Evolutionary conservation across 495 filamentous ascomycete species (phyloP), one percentile per base, ranked within the genome.

Genomic region (Tuber aestivum): DNA sequence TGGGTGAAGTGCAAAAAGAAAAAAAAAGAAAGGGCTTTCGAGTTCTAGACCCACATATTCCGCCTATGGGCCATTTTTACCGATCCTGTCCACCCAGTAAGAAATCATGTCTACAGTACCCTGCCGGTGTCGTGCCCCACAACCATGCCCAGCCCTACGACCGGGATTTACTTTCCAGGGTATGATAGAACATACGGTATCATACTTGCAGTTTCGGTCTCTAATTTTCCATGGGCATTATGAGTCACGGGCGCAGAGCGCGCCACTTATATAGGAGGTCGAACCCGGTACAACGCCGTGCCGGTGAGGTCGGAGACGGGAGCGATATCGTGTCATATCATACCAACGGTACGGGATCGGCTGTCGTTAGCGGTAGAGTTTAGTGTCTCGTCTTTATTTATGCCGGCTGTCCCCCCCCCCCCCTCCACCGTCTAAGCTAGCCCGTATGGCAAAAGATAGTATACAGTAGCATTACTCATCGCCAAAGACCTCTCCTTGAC

Each of bases 401-500:
- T 65, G 27, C 56, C 56, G 56, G 32, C 27, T 35, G 35, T 65
- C 12, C 27, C 27, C 56, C n/a, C n/a, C n/a, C n/a, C n/a, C n/a
- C n/a, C n/a, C n/a, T n/a, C n/a, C 56, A 65, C 56, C 32, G 56
- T 65, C 27, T 65, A 65, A 65, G 56, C 32, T 35, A 35, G 0
- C 27, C 56, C 56, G 27, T 12, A 65, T 14, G 56, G 27, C 20
- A 32, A 35, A 65, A 65, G 27, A 35, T 65, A 35, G 32, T 65
- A 48, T 69, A 41, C 27, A 72, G 10, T 41, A 21, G 23, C 41
- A 61, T 70, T 76, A 82, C 71, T 82, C 77, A 50, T 82, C 77
- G 40, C 81, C 75, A 70, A 82, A 82, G 44, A 80, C 81, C 12
- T 68, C 68, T 35, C 79, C 80, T 48, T 82, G 69, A 12, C 71